Evolutionary conservation across 2,329 filamentous ascomycete species (phyloP).

Genomic region (Gnomoniopsis smithogilvyi): DNA sequence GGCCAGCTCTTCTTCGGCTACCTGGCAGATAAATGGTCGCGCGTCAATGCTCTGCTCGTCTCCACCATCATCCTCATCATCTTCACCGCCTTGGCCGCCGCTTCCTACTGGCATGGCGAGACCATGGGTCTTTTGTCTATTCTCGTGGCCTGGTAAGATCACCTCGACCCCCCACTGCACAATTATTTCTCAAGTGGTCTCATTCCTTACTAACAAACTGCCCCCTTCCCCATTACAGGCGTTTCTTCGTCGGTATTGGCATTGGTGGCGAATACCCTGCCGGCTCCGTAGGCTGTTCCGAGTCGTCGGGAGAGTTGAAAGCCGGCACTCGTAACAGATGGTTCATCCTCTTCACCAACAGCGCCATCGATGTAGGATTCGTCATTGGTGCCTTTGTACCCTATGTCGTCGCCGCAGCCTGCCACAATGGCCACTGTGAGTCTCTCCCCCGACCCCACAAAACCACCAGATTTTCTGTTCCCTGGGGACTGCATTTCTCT

Average conservation of each 20-base stretch:
- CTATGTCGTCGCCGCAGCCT: constrained; percentile 54
- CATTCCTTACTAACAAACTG: neutral
- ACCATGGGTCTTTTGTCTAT: constrained; percentile 42
- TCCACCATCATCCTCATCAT: constrained; percentile 82
- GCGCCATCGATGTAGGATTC: constrained; percentile 78
- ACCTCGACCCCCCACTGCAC: neutral
- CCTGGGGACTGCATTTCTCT: too few relatives aligned
- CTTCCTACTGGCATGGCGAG: constrained; percentile 70
- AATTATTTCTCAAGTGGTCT: too few relatives aligned
- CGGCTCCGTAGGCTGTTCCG: constrained; percentile 79
- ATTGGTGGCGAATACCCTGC: constrained; percentile 79
- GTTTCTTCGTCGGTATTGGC: constrained; percentile 78
- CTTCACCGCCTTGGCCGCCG: constrained; percentile 77
- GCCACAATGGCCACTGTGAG: constrained; percentile 36
- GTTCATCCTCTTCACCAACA: constrained; percentile 89
- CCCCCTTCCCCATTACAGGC: constrained; percentile 58
- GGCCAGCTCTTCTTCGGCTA: constrained; percentile 81
- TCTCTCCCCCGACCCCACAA: too few relatives aligned
- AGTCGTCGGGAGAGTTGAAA: constrained; percentile 80
- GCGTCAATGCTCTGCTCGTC: constrained; percentile 75
- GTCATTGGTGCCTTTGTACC: constrained; percentile 57
- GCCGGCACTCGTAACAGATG: constrained; percentile 78
- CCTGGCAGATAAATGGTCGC: constrained; percentile 78
- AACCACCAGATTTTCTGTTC: too few relatives aligned
- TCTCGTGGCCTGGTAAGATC: constrained; percentile 7